phyloP scores from a whole-genome alignment of 805 yeast species.

The Schwanniomyces pseudopolymorphus region DNA sequence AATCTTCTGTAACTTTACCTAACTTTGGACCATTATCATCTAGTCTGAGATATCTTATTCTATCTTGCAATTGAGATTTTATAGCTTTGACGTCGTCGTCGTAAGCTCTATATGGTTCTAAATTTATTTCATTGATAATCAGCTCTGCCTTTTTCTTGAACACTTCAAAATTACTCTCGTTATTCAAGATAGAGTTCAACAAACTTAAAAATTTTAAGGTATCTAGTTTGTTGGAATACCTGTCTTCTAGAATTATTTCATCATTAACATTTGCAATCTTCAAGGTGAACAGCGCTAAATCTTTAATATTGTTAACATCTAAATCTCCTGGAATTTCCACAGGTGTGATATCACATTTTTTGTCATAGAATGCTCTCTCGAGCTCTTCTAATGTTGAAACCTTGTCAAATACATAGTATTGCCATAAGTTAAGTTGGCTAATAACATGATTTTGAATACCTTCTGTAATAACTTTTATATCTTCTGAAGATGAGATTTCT shows the following conservation, averaged over 20 bases:
- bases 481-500: slow-evolving; percentile 47
- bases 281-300: slow-evolving; percentile 50
- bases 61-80: slow-evolving; percentile 65
- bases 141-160: slow-evolving; percentile 38
- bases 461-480: slow-evolving; percentile 60
- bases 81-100: slow-evolving; percentile 72
- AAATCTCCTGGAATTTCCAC: slow-evolving; percentile 46
- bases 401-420: slow-evolving; percentile 75
- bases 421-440: slow-evolving; percentile 74
- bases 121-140: slow-evolving; percentile 76
- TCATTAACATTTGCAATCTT: slow-evolving; percentile 39
- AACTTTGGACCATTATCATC: slow-evolving; percentile 80
- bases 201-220: slow-evolving; percentile 51
- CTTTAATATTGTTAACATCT: slow-evolving; percentile 34
- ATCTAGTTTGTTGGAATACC: slow-evolving; percentile 59
- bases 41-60: slow-evolving; percentile 73
- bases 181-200: slow-evolving; percentile 29
- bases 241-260: slow-evolving; percentile 44
- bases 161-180: slow-evolving; percentile 22
- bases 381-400: slow-evolving; percentile 38
- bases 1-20: slow-evolving; percentile 53
- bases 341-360: slow-evolving; percentile 16
- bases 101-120: slow-evolving; percentile 66
- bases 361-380: slow-evolving; percentile 33
- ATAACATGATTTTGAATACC: slow-evolving; percentile 71